A percentile compares a stretch with the other conserved stretches of the same genome.
Evolutionary conservation across 1,284 basidiomycete species (phyloP).

Genomic region (Malassezia dermatis): DNA sequence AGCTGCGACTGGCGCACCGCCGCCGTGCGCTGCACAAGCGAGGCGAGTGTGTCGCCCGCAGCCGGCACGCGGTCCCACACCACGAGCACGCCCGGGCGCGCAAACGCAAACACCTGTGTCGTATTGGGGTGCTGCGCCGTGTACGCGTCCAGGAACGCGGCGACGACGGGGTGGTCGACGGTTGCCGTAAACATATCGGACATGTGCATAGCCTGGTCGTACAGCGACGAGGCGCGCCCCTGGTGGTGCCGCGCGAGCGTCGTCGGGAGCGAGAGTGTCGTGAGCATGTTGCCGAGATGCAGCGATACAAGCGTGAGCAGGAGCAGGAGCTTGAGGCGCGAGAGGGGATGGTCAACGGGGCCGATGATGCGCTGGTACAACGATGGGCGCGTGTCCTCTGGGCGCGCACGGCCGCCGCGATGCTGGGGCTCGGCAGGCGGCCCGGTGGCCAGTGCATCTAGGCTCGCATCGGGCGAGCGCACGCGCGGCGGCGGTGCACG

Average conservation of each 20-base stretch:
- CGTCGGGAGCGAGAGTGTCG: conserved; percentile 71
- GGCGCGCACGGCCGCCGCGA: neutral
- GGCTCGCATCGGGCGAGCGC: neutral
- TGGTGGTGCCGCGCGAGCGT: conserved; percentile 56
- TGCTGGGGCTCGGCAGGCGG: conserved; percentile 14
- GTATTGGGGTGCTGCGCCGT: conserved; percentile 22
- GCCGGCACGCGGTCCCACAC: neutral
- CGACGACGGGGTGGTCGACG: conserved; percentile 21
- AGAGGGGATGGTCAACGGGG: conserved; percentile 66
- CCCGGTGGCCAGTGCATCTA: neutral
- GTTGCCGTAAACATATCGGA: conserved; percentile 24
- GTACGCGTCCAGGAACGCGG: conserved; percentile 32
- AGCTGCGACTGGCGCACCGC: neutral
- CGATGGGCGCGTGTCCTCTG: neutral
- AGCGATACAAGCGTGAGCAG: conserved; percentile 51
- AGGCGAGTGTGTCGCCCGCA: neutral
- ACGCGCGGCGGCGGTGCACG: neutral
- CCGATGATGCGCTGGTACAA: conserved; percentile 30
- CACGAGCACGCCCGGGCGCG: neutral
- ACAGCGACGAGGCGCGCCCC: conserved; percentile 38
- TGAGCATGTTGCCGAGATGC: conserved; percentile 68
- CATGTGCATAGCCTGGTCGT: conserved; percentile 30
- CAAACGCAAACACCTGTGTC: conserved; percentile 14
- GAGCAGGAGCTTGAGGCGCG: conserved; percentile 77
- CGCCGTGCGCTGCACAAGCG: neutral